phyloP scores from a whole-genome alignment of 164 flowering plant species.

The Buxus sempervirens region DNA sequence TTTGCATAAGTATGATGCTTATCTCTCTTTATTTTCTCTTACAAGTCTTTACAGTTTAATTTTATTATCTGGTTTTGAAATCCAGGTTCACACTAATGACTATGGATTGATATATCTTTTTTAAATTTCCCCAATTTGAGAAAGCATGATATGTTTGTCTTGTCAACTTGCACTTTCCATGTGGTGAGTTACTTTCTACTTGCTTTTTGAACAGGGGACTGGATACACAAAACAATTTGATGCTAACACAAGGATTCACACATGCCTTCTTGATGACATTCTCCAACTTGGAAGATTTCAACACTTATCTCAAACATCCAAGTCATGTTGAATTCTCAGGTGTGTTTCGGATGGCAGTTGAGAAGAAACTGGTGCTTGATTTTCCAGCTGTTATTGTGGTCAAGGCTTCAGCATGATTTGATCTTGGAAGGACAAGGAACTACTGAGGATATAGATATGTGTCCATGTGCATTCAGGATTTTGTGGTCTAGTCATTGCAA shows the following conservation, averaged over 20 bases:
- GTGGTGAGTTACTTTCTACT: not conserved
- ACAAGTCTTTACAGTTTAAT: not conserved
- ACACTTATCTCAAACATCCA: conserved; percentile 46
- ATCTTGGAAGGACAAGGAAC: not conserved
- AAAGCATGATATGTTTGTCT: too few relatives aligned
- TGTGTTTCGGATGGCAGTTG: conserved; percentile 53
- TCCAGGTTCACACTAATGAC: too few relatives aligned
- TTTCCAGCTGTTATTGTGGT: conserved; percentile 48
- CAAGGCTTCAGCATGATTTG: conserved; percentile 37
- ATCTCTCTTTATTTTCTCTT: not conserved
- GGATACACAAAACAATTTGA: conserved; percentile 55
- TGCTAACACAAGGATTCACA: conserved; percentile 73
- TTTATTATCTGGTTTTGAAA: too few relatives aligned
- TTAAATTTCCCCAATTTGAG: not conserved
- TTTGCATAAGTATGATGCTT: not conserved
- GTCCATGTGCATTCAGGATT: not conserved
- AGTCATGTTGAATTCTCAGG: conserved; percentile 59
- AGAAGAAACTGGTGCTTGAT: conserved; percentile 67
- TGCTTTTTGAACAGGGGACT: conserved; percentile 55
- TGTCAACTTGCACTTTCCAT: too few relatives aligned
- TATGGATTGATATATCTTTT: too few relatives aligned
- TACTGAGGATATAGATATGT: not conserved
- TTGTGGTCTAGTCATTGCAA: not conserved
- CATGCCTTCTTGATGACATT: conserved; percentile 71
- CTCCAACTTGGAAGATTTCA: conserved; percentile 54